Percentiles rank a stretch among this genome's conserved stretches.
These are phyloP conservation scores for Dunaliella salina DNA, from an alignment of 163 green algal species.

Conservation along the genomic window DNA sequence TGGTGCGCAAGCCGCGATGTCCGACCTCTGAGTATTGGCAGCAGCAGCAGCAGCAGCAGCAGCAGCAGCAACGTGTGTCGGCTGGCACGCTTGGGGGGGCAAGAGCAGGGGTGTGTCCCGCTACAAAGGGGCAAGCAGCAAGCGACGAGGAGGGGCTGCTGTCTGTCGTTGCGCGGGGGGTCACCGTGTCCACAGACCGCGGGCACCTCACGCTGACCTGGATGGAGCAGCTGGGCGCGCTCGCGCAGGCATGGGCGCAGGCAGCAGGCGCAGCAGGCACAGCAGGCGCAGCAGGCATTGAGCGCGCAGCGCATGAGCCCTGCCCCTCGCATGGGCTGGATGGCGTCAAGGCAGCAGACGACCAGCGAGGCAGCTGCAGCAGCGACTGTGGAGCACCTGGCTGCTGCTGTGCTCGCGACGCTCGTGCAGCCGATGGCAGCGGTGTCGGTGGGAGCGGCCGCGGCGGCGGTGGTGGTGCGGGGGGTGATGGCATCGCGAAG, in stretches of 20 bases:
- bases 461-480: too few species aligned
- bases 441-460: too few species aligned
- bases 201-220: conserved; percentile 27
- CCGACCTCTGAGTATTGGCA: not conserved
- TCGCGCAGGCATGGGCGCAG: not conserved
- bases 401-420: too few species aligned
- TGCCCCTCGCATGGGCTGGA: too few species aligned
- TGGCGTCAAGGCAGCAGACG: too few species aligned
- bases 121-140: not conserved
- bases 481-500: not conserved
- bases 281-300: not conserved
- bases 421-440: too few species aligned
- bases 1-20: not conserved
- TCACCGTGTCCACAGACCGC: conserved; percentile 31
- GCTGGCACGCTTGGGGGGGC: not conserved
- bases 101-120: not conserved
- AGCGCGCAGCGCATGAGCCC: too few species aligned
- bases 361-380: too few species aligned
- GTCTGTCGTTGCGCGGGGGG: conserved; percentile 24
- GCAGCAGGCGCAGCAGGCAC: not conserved
- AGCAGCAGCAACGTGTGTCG: not conserved
- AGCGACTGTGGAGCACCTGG: too few species aligned
- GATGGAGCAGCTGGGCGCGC: conserved; percentile 14
- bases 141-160: not conserved
- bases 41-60: not conserved